These are phyloP conservation scores for Teunomyces atbi DNA, from an alignment of 805 yeast species.

Conservation along the genomic window DNA sequence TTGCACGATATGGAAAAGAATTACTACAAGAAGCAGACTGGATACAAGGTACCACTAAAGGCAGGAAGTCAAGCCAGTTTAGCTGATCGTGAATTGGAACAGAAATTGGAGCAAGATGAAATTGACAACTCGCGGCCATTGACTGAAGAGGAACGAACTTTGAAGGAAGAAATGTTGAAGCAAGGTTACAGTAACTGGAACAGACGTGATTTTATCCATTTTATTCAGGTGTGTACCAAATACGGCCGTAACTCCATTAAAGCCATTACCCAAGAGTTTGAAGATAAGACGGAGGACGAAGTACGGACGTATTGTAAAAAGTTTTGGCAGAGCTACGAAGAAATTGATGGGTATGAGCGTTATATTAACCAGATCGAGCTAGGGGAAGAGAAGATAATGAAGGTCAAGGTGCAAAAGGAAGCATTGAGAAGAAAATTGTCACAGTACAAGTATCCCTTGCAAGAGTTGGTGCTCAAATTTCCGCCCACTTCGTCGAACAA, in stretches of 20 bases:
- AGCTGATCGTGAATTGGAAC: conserved; percentile 38
- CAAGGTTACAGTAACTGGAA: conserved; percentile 84
- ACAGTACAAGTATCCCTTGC: conserved; percentile 70
- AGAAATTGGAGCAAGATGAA: conserved; percentile 64
- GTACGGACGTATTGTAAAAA: conserved; percentile 71
- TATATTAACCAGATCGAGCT: conserved; percentile 76
- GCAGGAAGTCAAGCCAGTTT: conserved; percentile 46
- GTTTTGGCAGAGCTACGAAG: conserved; percentile 78
- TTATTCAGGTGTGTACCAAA: conserved; percentile 69
- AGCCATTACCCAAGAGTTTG: conserved; percentile 75
- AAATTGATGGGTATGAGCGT: conserved; percentile 87
- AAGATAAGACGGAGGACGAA: conserved; percentile 77
- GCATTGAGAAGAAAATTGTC: conserved; percentile 73
- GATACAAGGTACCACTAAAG: conserved; percentile 61
- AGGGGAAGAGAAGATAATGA: conserved; percentile 82
- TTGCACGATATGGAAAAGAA: conserved; percentile 80
- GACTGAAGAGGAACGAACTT: conserved; percentile 74
- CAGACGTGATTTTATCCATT: conserved; percentile 82
- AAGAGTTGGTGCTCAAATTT: conserved; percentile 66
- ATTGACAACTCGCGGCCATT: conserved; percentile 76
- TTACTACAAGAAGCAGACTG: conserved; percentile 66
- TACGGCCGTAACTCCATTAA: conserved; percentile 75
- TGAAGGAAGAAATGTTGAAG: conserved; percentile 54
- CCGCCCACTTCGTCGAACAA: conserved; percentile 72
- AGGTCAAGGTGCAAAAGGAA: conserved; percentile 69